Percentiles rank a stretch among this genome's conserved stretches.
Conservation (phyloP, 495 filamentous ascomycete genomes). For the Annulohypoxylon bovei region DNA sequence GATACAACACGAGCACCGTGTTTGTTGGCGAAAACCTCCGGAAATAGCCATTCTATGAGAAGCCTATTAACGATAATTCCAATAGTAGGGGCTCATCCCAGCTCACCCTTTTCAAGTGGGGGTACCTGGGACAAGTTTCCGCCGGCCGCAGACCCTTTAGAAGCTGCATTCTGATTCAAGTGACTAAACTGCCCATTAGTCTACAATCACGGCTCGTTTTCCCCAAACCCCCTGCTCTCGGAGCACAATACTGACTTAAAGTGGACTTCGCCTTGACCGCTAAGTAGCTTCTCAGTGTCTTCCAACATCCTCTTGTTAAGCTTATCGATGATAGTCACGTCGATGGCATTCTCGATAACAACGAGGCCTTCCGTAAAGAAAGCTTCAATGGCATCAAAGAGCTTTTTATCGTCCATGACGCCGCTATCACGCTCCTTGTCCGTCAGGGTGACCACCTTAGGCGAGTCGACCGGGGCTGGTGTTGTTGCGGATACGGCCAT, state of each 20-base stretch:
- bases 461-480: neutral
- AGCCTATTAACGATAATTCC: neutral
- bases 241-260: neutral
- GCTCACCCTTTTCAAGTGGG: neutral
- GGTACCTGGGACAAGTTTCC: conserved; percentile 1
- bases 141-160: neutral
- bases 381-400: conserved; percentile 1
- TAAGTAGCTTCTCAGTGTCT: neutral
- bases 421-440: neutral
- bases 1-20: conserved; percentile 2
- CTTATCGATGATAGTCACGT: neutral
- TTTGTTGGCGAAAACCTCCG: neutral
- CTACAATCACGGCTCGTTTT: neutral
- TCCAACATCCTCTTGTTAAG: neutral
- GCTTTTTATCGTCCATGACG: neutral
- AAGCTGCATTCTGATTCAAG: conserved; percentile 1
- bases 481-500: neutral
- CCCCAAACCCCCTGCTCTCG: too few species aligned
- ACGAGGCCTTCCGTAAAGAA: neutral
- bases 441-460: neutral
- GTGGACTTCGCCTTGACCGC: neutral
- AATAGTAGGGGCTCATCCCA: too few species aligned
- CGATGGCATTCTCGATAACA: neutral
- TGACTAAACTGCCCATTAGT: neutral
- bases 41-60: neutral